These are phyloP conservation scores for Asparagopsis taxiformis DNA, from an alignment of 31 red algal genomes.

Conservation along the genomic window DNA sequence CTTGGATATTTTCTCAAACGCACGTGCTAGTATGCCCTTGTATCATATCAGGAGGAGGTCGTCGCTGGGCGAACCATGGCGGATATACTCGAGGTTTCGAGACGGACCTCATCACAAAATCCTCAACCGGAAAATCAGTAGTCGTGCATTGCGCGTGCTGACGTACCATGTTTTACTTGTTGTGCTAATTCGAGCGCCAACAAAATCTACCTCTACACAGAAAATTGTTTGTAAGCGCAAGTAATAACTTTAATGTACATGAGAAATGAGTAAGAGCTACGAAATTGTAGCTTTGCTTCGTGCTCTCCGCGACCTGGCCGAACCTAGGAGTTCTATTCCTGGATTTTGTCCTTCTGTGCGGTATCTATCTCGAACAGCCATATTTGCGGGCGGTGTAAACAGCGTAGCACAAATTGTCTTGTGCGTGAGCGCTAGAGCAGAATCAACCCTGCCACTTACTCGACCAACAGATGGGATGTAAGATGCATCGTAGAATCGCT, in stretches of 20 bases:
- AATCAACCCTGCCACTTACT: slow-evolving; percentile 45
- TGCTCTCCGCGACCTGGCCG: neutral
- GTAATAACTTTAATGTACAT: slow-evolving; percentile 8
- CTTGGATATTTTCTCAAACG: too few species aligned
- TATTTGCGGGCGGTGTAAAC: slow-evolving; percentile 65
- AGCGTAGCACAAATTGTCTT: slow-evolving; percentile 78
- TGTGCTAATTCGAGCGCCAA: neutral
- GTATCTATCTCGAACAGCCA: slow-evolving; percentile 52
- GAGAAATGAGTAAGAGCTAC: neutral
- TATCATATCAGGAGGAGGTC: too few species aligned
- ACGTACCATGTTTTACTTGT: neutral
- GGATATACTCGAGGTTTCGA: too few species aligned
- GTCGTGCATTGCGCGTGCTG: neutral
- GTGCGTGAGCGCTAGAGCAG: slow-evolving; percentile 74
- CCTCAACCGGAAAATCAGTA: neutral
- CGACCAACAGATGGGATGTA: too few species aligned
- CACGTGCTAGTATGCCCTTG: too few species aligned
- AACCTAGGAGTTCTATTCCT: neutral
- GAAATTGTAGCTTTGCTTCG: neutral
- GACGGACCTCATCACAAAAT: too few species aligned
- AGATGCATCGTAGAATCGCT: too few species aligned
- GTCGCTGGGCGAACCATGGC: too few species aligned
- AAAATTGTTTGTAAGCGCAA: neutral
- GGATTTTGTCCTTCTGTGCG: slow-evolving; percentile 17
- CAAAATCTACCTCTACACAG: slow-evolving; percentile 1